Evolutionary conservation across 192 early-diverging fungal species (phyloP).

Genomic region (Phlyctochytrium bullatum): DNA sequence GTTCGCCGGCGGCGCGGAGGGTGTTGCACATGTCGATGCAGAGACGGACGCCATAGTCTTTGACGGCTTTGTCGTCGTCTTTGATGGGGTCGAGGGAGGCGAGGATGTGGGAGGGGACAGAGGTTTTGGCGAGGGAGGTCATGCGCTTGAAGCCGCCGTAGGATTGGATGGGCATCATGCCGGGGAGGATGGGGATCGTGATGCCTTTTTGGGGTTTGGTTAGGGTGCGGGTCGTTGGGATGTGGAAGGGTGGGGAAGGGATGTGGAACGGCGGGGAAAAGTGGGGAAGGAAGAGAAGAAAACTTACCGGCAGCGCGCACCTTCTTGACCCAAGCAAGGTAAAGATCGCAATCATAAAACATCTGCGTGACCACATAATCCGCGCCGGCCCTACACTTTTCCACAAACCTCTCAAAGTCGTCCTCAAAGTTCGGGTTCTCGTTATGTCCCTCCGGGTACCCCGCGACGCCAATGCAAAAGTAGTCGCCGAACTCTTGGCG

Average conservation of each 20-base stretch:
- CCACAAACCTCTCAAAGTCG: constrained; percentile 79
- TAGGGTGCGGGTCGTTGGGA: neutral
- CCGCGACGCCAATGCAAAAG: constrained; percentile 96
- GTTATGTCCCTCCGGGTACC: constrained; percentile 93
- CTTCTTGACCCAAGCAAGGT: constrained; percentile 73
- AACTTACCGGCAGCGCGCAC: constrained; percentile 72
- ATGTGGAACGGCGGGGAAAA: neutral
- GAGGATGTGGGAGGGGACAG: constrained; percentile 82
- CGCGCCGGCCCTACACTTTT: constrained; percentile 88
- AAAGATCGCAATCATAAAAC: constrained; percentile 90
- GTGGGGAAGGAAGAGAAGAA: neutral
- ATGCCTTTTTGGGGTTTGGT: constrained; percentile 22
- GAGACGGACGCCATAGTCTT: constrained; percentile 88
- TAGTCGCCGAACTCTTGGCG: constrained; percentile 85
- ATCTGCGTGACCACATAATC: constrained; percentile 94
- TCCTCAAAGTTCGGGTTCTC: constrained; percentile 71
- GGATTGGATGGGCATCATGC: constrained; percentile 96
- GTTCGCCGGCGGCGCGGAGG: constrained; percentile 59
- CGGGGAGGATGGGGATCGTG: constrained; percentile 76
- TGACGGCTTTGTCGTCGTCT: constrained; percentile 96
- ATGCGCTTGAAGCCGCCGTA: constrained; percentile 92
- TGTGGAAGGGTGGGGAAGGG: neutral
- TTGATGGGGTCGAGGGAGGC: constrained; percentile 93
- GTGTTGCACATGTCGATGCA: constrained; percentile 82
- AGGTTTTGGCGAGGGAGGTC: constrained; percentile 81